Evolutionary conservation across 257 asterid genomes (phyloP), one percentile per base, ranked within the genome.

Genomic region (Jacaranda copaia): DNA sequence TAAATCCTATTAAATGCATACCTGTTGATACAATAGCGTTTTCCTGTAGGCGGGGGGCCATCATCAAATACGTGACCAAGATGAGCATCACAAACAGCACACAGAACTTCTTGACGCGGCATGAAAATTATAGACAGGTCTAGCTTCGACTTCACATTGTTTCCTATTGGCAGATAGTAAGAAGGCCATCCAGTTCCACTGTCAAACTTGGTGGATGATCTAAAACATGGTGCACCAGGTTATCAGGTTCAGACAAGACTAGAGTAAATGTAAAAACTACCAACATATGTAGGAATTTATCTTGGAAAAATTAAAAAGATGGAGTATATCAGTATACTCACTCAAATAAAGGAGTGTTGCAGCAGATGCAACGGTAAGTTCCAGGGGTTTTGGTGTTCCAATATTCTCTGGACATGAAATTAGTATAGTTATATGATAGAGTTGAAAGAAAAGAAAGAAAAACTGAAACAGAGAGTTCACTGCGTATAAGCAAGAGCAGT

Each of bases 131-230:
- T 83, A 6, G 99, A 94, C 84, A 88, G 48, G 85, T 94, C 99
- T 70, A 92, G 82, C 79, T 94, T 91, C 6, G 98, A 92, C 82
- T 88, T 90, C 89, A 88, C 98, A 15, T 94, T 94, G 87, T 87
- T 80, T 20, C 87, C 95, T 5, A 92, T 69, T 8, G 98, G 96
- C 67, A 86, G 82, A 75, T 94, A 89, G 69, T 94, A 94, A 5
- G 98, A 94, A 46, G 98, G 98, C 98, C 98, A 94, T 59, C 98
- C 98, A 0, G 98, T 94, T 64, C 98, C 98, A 53, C 98, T 94
- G 9, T 94, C 98, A 63, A 90, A 94, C 79, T 94, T 94, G 70
- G 98, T 90, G 14, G 96, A 84, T 69, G 98, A 94, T 81, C 98
- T 94, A 76, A 25, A 75, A 81, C 76, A 80, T 40, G 70, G 74